Percentiles rank a stretch among this genome's conserved stretches.
Conservation (phyloP, 164 flowering plant genomes). For the Nymphaea thermarum region DNA sequence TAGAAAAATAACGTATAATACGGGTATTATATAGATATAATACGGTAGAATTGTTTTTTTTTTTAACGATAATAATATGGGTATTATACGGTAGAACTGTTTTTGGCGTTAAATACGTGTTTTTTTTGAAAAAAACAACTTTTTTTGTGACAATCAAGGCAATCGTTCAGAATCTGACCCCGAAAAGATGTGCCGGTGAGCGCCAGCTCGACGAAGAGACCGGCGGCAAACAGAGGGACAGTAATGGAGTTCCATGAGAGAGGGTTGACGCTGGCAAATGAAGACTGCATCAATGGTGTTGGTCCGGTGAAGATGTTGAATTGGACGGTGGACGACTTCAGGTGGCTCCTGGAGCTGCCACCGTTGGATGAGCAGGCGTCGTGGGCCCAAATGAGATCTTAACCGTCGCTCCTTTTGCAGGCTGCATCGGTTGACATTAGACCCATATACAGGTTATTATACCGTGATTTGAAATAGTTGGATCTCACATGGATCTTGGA, state of each 20-base stretch:
- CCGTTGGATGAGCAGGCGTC: neutral
- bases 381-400: neutral
- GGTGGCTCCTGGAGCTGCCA: neutral
- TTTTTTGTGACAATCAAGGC: too few species aligned
- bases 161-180: neutral
- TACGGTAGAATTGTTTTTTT: neutral
- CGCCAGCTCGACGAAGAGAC: neutral
- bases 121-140: too few species aligned
- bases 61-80: too few species aligned
- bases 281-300: neutral
- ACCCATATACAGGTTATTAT: too few species aligned
- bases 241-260: neutral
- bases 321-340: neutral
- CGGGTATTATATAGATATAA: too few species aligned
- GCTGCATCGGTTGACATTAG: too few species aligned
- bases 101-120: too few species aligned
- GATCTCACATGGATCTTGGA: too few species aligned
- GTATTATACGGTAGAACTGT: too few species aligned
- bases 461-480: too few species aligned
- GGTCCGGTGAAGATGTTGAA: neutral
- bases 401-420: too few species aligned
- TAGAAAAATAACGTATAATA: too few species aligned
- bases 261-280: neutral
- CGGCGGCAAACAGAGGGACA: neutral
- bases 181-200: neutral